Conservation (phyloP, 2,329 filamentous ascomycete genomes). For the Coniella vitis region DNA sequence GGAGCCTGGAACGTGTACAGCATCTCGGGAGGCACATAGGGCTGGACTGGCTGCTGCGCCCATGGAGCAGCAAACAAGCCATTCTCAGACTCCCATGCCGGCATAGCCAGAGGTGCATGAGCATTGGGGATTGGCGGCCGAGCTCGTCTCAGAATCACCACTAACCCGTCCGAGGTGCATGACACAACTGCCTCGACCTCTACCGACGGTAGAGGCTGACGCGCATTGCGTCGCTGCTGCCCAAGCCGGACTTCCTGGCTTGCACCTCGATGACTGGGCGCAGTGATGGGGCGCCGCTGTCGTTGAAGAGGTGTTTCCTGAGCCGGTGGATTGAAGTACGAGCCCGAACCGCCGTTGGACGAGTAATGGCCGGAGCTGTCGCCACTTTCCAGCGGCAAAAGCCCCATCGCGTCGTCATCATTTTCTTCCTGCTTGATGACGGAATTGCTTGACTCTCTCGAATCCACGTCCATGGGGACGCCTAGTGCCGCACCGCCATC, state of each 20-base stretch:
- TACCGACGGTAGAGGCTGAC: constrained; percentile 37
- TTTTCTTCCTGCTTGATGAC: constrained; percentile 27
- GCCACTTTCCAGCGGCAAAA: constrained; percentile 11
- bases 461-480: constrained; percentile 35
- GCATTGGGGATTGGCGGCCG: constrained; percentile 60
- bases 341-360: constrained; percentile 11
- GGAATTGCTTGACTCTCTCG: constrained; percentile 21
- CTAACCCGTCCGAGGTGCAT: constrained; percentile 80
- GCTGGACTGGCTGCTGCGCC: constrained; percentile 59
- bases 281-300: not conserved
- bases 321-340: constrained; percentile 18
- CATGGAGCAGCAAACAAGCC: constrained; percentile 76
- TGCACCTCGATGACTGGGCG: not conserved
- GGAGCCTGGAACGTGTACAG: constrained; percentile 38
- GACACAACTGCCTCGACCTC: constrained; percentile 88
- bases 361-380: constrained; percentile 4
- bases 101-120: constrained; percentile 37
- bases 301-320: not conserved
- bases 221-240: constrained; percentile 12
- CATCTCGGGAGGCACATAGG: constrained; percentile 35
- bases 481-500: constrained; percentile 41
- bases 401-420: constrained; percentile 6
- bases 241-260: not conserved
- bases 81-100: constrained; percentile 42
- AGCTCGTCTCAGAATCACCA: constrained; percentile 71